Conservation (phyloP, 176 grass and related monocot species). For the Guadua angustifolia region DNA sequence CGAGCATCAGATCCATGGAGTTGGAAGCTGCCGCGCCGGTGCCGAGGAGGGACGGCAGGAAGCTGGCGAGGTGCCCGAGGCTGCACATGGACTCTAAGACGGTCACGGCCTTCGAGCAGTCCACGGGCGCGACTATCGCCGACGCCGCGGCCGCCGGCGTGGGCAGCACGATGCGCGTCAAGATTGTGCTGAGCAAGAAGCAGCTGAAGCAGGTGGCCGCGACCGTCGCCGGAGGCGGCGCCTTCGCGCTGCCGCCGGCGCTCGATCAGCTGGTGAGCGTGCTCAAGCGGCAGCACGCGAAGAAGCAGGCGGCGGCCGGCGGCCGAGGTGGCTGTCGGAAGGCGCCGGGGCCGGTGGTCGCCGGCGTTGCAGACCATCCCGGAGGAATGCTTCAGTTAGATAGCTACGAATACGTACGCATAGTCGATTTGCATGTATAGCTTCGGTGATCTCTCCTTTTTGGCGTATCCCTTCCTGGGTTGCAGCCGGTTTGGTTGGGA, state of each 20-base stretch:
- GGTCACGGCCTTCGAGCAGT: slow-evolving; percentile 54
- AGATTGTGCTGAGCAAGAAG: slow-evolving; percentile 76
- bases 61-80: slow-evolving; percentile 67
- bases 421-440: slow-evolving; percentile 44
- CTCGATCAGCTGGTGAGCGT: slow-evolving; percentile 69
- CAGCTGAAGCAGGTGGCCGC: slow-evolving; percentile 72
- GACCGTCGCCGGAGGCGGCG: slow-evolving; percentile 42
- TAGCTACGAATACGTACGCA: not conserved
- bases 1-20: slow-evolving; percentile 46
- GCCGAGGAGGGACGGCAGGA: slow-evolving; percentile 53
- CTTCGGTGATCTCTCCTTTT: not conserved
- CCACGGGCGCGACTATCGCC: slow-evolving; percentile 41
- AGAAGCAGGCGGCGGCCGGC: slow-evolving; percentile 42
- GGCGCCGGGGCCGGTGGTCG: slow-evolving; percentile 53
- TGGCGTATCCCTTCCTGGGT: not conserved
- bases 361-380: slow-evolving; percentile 77
- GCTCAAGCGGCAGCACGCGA: slow-evolving; percentile 60
- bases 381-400: slow-evolving; percentile 59
- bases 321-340: not conserved
- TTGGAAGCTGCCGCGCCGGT: slow-evolving; percentile 31
- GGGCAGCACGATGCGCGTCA: slow-evolving; percentile 55
- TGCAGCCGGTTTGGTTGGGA: slow-evolving; percentile 25
- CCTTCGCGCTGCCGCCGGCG: slow-evolving; percentile 50
- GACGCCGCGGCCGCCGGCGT: not conserved
- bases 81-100: slow-evolving; percentile 64